phyloP scores from a whole-genome alignment of 495 filamentous ascomycete genomes.

The Umbilicaria muhlenbergii region DNA sequence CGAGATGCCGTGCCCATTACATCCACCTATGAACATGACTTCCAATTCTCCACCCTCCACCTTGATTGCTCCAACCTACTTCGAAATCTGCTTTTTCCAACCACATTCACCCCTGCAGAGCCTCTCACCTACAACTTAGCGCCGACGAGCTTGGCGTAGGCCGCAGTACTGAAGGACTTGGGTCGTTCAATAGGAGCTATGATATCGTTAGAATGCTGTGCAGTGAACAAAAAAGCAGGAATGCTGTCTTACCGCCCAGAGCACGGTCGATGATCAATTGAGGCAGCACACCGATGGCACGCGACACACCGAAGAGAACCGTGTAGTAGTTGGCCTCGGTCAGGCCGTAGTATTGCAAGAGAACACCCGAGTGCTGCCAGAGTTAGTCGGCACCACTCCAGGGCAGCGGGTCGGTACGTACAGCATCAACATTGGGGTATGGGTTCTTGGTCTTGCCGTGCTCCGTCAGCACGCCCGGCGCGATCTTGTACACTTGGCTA shows the following conservation, averaged over 20 bases:
- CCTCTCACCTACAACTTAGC: slow-evolving; percentile 58
- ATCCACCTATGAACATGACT: too few species aligned
- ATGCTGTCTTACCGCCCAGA: slow-evolving; percentile 69
- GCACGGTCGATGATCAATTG: slow-evolving; percentile 99
- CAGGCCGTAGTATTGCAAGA: slow-evolving; percentile 97
- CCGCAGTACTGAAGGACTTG: slow-evolving; percentile 95
- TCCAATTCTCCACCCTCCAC: too few species aligned
- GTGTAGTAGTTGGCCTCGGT: slow-evolving; percentile 99
- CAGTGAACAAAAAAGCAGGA: slow-evolving; percentile 6
- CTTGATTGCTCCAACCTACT: too few species aligned
- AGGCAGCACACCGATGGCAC: slow-evolving; percentile 92
- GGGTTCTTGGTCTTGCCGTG: slow-evolving; percentile 99
- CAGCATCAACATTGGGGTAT: slow-evolving; percentile 56
- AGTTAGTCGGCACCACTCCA: slow-evolving; percentile 21
- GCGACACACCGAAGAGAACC: slow-evolving; percentile 95
- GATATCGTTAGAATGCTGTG: not conserved
- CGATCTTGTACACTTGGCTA: slow-evolving; percentile 99
- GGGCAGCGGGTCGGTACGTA: slow-evolving; percentile 25
- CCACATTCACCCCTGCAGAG: too few species aligned
- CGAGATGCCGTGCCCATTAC: too few species aligned
- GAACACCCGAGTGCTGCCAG: slow-evolving; percentile 74
- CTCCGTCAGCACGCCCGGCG: slow-evolving; percentile 91
- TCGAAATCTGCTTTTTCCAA: too few species aligned
- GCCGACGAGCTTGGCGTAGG: slow-evolving; percentile 86
- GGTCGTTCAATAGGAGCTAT: slow-evolving; percentile 46